Conservation (phyloP, 352 stramenopile genomes). For the Phytophthora fragariaefolia region DNA sequence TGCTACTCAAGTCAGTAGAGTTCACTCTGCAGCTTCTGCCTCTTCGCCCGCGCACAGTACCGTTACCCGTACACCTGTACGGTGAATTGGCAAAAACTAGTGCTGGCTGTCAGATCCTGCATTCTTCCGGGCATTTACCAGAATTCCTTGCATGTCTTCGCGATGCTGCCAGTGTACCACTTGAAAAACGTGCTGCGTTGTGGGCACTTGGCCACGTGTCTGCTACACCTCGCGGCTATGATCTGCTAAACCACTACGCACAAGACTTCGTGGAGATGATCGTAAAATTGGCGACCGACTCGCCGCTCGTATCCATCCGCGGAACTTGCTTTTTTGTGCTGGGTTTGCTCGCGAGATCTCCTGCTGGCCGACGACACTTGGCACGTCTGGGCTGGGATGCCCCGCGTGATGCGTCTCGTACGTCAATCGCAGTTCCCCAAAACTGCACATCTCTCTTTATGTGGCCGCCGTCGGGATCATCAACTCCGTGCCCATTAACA, state of each 20-base stretch:
- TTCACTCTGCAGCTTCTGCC: slow-evolving; percentile 89
- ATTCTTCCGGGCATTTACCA: slow-evolving; percentile 79
- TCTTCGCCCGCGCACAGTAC: slow-evolving; percentile 77
- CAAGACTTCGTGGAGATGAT: slow-evolving; percentile 88
- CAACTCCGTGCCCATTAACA: slow-evolving; percentile 50
- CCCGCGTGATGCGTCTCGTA: slow-evolving; percentile 65
- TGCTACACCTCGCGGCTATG: slow-evolving; percentile 78
- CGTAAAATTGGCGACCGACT: slow-evolving; percentile 86
- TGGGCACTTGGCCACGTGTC: slow-evolving; percentile 88
- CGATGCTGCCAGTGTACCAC: slow-evolving; percentile 79
- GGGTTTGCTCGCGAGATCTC: slow-evolving; percentile 74
- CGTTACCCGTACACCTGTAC: slow-evolving; percentile 85
- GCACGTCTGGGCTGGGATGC: slow-evolving; percentile 82
- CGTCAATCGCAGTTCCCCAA: slow-evolving; percentile 82
- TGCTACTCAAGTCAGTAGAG: slow-evolving; percentile 90
- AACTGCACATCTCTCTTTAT: slow-evolving; percentile 84
- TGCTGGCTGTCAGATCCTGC: slow-evolving; percentile 81
- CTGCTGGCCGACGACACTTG: slow-evolving; percentile 64
- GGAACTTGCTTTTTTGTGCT: slow-evolving; percentile 90
- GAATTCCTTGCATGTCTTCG: slow-evolving; percentile 86
- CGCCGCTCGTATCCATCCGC: slow-evolving; percentile 82
- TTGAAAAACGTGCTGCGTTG: slow-evolving; percentile 86
- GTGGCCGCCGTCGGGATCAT: slow-evolving; percentile 59
- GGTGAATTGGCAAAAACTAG: slow-evolving; percentile 88
- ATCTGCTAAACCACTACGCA: slow-evolving; percentile 82